These are phyloP conservation scores for Flaveria brownii DNA, from an alignment of 129 eudicot genomes.

Conservation along the genomic window DNA sequence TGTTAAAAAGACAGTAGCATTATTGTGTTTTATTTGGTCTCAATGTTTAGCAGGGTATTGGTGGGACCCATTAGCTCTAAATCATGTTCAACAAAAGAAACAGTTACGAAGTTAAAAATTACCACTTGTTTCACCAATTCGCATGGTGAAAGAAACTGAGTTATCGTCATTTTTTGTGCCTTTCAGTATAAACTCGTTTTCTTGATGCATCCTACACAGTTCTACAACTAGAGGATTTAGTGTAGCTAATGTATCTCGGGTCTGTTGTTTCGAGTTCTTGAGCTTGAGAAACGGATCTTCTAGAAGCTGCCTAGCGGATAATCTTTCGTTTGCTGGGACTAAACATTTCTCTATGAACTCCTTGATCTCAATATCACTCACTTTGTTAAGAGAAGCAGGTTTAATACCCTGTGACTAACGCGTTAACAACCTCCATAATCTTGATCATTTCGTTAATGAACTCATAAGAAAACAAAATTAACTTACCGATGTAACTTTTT, in stretches of 20 bases:
- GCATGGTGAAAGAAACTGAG: conserved; percentile 61
- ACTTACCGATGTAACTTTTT: conserved; percentile 76
- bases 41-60: no score
- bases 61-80: no score
- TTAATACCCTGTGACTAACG: conserved; percentile 63
- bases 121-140: conserved; percentile 60
- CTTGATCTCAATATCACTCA: conserved; percentile 56
- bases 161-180: conserved; percentile 53
- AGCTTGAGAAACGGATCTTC: conserved; percentile 65
- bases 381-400: conserved; percentile 76
- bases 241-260: background rate
- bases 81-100: background rate
- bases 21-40: no score
- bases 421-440: background rate
- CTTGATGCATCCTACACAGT: conserved; percentile 49
- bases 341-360: conserved; percentile 79
- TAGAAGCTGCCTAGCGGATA: conserved; percentile 71
- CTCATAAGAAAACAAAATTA: background rate
- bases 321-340: conserved; percentile 63
- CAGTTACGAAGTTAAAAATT: background rate
- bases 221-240: conserved; percentile 39
- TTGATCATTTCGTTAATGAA: background rate
- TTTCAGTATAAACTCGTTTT: conserved; percentile 56
- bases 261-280: conserved; percentile 37
- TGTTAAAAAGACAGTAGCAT: no score